Evolutionary conservation across 169 alveolate species (phyloP), one percentile per base, ranked within the genome.

Genomic region (Plasmodium malariae): DNA sequence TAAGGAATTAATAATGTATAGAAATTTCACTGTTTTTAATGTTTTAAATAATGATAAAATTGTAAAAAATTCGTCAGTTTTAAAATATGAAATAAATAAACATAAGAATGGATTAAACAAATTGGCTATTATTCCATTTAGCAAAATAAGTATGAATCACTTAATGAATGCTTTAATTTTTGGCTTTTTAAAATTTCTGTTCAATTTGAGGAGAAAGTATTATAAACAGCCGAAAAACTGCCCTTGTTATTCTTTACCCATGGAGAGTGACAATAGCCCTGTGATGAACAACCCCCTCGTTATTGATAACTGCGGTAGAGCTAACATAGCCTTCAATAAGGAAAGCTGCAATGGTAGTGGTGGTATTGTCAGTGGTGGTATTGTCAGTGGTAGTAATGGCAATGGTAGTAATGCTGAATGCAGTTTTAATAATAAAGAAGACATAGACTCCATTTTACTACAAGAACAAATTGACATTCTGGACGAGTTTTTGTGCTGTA

Each of bases 131-230:
- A 83, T 83, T 30, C 91, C 91, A 7, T 83, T 83, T 45, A 83
- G 91, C 26, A 83, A 68, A 72, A 17, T 83, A 72, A 65, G 67
- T 32, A 83, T 83, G 63, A 83, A 49, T 36, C 80, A 83, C 21
- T 70, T 83, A 36, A 36, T 68, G 5, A 49, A 69, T 54, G 91
- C 86, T 1, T 26, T 83, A 11, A 83, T 83, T n/a, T 69, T 68
- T 83, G 70, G 91, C 0, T 83, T 83, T 49, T 7, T 83, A 45
- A 83, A 83, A 68, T 83, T 83, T 54, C 72, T 83, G 32, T 83
- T 83, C 19, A 68, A 65, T 83, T 78, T 78, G 37, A 78, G 89
- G 24, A 78, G 48, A 63, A 78, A 78, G 7, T 78, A 78, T 78
- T 67, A 78, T 40, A 78, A 43, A 14, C 74, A 62, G 55, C 45